Evolutionary conservation across 257 asterid genomes (phyloP).

Genomic region (Cinchona pubescens): DNA sequence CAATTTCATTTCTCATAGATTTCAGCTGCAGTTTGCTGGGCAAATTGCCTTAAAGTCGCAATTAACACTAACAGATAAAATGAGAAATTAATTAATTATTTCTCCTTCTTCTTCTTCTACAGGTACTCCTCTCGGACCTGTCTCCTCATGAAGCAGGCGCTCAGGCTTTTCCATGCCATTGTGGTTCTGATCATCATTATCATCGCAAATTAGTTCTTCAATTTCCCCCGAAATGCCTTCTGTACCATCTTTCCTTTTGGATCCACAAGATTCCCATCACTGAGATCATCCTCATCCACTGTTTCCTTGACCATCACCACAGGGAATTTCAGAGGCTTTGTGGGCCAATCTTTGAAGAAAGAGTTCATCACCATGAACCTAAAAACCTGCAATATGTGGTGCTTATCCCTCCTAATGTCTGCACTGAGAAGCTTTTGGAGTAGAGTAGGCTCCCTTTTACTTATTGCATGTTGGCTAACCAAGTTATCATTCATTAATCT

Average conservation of each 20-base stretch:
- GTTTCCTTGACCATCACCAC: conserved; percentile 50
- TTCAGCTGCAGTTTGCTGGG: background rate
- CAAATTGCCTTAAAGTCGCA: background rate
- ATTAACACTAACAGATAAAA: background rate
- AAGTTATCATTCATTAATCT: conserved; percentile 18
- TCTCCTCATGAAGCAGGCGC: background rate
- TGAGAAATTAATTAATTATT: conserved; percentile 17
- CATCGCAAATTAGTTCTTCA: conserved; percentile 18
- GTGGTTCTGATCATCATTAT: conserved; percentile 3
- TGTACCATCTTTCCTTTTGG: conserved; percentile 9
- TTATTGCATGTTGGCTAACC: conserved; percentile 10
- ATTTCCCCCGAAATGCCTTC: conserved; percentile 10
- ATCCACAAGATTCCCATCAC: conserved; percentile 22
- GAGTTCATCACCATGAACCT: conserved; percentile 84
- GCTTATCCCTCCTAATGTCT: conserved; percentile 69
- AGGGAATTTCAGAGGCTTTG: conserved; percentile 59
- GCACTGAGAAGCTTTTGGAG: conserved; percentile 64
- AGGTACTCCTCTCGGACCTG: conserved; percentile 7
- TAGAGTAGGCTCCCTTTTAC: conserved; percentile 56
- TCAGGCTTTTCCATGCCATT: background rate
- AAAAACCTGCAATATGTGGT: conserved; percentile 66
- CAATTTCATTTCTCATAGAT: background rate
- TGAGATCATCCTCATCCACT: conserved; percentile 25
- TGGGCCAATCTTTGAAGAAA: conserved; percentile 54
- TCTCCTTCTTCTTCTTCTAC: conserved; percentile 26